Evolutionary conservation across 2,329 filamentous ascomycete species (phyloP).

Genomic region (Parasarocladium wereldwijsianum): DNA sequence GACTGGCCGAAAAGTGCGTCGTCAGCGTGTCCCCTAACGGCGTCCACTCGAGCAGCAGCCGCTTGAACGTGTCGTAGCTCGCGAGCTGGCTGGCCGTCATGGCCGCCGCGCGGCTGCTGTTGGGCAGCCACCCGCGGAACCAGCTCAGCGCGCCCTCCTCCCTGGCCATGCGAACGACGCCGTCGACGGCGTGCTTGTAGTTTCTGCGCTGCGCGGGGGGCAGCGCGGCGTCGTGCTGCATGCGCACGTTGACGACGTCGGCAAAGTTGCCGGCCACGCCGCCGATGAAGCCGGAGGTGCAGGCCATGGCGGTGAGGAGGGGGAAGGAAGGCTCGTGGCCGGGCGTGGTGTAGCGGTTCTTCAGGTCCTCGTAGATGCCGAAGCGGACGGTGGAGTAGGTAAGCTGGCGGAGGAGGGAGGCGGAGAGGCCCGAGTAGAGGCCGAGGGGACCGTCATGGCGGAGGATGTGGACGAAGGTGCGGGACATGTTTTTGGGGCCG

Average conservation of each 20-base stretch:
- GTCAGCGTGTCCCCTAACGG: constrained; percentile 54
- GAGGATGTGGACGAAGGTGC: constrained; percentile 73
- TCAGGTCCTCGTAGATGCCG: constrained; percentile 90
- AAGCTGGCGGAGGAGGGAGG: constrained; percentile 80
- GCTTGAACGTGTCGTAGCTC: constrained; percentile 74
- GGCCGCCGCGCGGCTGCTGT: constrained; percentile 65
- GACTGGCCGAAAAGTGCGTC: constrained; percentile 65
- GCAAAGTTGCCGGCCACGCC: constrained; percentile 80
- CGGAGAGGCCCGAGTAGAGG: constrained; percentile 83
- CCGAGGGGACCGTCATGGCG: constrained; percentile 62
- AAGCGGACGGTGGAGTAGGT: constrained; percentile 96
- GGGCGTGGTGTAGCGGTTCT: constrained; percentile 39
- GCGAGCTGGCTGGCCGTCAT: constrained; percentile 81
- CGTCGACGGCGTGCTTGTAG: constrained; percentile 80
- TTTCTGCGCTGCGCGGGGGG: constrained; percentile 61
- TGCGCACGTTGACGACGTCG: constrained; percentile 93
- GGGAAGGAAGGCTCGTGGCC: constrained; percentile 49
- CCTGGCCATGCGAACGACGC: constrained; percentile 71
- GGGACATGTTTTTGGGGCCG: constrained; percentile 66
- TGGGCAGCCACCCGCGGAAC: constrained; percentile 77
- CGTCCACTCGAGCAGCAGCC: constrained; percentile 48
- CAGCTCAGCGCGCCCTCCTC: constrained; percentile 65
- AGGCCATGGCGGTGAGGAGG: constrained; percentile 70
- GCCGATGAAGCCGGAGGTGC: constrained; percentile 71
- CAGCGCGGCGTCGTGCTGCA: constrained; percentile 85